Conservation (phyloP, 2,329 filamentous ascomycete genomes). For the Colletotrichum lini region DNA sequence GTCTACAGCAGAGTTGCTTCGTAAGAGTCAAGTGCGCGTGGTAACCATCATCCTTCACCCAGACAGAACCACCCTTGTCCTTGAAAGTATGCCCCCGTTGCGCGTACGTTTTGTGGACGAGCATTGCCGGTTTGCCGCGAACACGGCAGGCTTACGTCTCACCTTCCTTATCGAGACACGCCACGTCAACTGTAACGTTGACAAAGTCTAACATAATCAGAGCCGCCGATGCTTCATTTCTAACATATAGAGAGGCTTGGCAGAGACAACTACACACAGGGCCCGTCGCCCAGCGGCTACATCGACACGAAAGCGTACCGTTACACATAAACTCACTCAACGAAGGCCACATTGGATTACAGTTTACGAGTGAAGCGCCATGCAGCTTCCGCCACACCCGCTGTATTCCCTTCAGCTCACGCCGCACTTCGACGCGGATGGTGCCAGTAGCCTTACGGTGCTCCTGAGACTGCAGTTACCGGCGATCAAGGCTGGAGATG, state of each 20-base stretch:
- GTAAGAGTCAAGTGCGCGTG: too few species aligned
- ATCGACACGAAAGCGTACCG: not conserved
- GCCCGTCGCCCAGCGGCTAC: not conserved
- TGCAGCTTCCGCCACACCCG: constrained; percentile 25
- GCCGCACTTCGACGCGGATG: constrained; percentile 18
- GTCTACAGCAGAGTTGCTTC: too few species aligned
- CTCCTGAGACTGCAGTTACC: constrained; percentile 1
- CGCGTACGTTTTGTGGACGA: not conserved
- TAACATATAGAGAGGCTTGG: not conserved
- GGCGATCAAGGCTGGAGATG: not conserved
- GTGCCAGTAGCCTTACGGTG: constrained; percentile 21
- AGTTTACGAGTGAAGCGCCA: not conserved
- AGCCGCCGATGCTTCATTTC: not conserved
- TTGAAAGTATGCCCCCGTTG: not conserved
- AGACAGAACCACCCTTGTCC: not conserved
- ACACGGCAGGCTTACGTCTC: not conserved
- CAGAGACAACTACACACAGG: not conserved
- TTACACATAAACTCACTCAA: not conserved
- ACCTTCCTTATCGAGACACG: constrained; percentile 16
- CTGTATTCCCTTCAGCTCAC: constrained; percentile 22
- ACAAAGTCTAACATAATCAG: not conserved
- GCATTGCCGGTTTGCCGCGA: not conserved
- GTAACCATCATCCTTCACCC: not conserved
- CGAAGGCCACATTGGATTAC: not conserved
- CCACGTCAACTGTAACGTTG: constrained; percentile 13